A percentile compares a stretch with the other conserved stretches of the same genome.
phyloP scores from a whole-genome alignment of 345 rosid species.

The Syzygium aqueum region DNA sequence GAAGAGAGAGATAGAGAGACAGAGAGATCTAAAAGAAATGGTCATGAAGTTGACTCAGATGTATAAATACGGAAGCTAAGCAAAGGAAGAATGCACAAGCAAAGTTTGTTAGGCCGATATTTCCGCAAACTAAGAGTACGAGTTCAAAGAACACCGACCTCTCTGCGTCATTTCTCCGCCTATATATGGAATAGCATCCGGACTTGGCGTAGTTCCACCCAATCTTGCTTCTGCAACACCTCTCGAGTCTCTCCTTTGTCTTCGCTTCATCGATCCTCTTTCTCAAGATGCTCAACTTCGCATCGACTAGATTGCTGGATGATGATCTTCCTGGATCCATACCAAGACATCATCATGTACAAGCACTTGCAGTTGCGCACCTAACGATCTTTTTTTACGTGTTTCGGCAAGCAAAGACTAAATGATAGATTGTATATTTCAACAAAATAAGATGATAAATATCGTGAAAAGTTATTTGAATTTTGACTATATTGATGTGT shows the following conservation, averaged over 20 bases:
- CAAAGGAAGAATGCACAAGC: constrained; percentile 25
- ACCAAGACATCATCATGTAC: background rate
- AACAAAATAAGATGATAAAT: background rate
- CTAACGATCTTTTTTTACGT: background rate
- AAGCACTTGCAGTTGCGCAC: background rate
- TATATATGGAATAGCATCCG: constrained; percentile 5
- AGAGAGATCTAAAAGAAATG: background rate
- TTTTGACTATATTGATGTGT: background rate
- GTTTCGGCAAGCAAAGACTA: background rate
- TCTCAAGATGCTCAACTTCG: constrained; percentile 29
- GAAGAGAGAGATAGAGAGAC: background rate
- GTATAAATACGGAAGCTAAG: constrained; percentile 23
- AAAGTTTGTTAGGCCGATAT: constrained; percentile 26
- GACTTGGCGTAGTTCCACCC: constrained; percentile 36
- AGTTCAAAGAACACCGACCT: constrained; percentile 14
- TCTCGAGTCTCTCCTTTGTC: constrained; percentile 42
- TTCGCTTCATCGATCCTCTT: constrained; percentile 36
- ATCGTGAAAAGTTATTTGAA: background rate
- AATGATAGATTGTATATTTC: background rate
- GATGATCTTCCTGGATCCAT: constrained; percentile 1
- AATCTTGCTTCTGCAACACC: constrained; percentile 27
- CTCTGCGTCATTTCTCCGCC: constrained; percentile 1
- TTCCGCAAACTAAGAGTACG: constrained; percentile 16
- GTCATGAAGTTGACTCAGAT: constrained; percentile 2
- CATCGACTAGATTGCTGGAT: constrained; percentile 20